These are phyloP conservation scores for Erodium trifolium DNA, from an alignment of 441 rosid genomes.

Conservation along the genomic window DNA sequence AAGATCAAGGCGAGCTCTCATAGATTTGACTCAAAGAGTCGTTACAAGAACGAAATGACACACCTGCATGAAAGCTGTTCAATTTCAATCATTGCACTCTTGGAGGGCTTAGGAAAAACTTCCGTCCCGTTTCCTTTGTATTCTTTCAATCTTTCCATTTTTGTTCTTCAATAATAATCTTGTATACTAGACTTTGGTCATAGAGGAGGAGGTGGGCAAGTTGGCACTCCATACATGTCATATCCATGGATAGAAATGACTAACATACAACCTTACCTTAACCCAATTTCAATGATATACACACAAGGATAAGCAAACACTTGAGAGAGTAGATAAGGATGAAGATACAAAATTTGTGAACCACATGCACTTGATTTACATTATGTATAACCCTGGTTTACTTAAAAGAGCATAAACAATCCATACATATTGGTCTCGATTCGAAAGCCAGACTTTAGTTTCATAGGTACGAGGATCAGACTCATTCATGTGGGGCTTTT, in stretches of 20 bases:
- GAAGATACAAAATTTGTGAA: conserved; percentile 1
- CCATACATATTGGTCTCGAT: not conserved
- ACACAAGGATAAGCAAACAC: not conserved
- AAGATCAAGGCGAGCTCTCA: conserved; percentile 68
- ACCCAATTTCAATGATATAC: not conserved
- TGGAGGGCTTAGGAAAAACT: not conserved
- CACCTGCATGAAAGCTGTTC: not conserved
- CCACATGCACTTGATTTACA: not conserved
- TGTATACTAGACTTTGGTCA: not conserved
- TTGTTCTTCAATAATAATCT: not conserved
- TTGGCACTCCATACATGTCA: not conserved
- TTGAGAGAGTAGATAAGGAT: not conserved
- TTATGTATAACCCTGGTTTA: not conserved
- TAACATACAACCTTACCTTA: not conserved
- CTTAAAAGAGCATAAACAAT: not conserved
- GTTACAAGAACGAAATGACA: conserved; percentile 62
- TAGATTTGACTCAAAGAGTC: conserved; percentile 72
- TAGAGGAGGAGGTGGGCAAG: not conserved
- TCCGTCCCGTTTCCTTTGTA: not conserved
- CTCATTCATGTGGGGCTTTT: too few species aligned
- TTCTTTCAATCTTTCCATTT: conserved; percentile 3
- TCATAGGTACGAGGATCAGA: not conserved
- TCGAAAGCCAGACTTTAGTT: not conserved
- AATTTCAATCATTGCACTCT: conserved; percentile 1
- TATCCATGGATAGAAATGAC: too few species aligned